Base-by-base conservation (phyloP, 345 rosid genomes). In the Dipteronia sinensis region DNA sequence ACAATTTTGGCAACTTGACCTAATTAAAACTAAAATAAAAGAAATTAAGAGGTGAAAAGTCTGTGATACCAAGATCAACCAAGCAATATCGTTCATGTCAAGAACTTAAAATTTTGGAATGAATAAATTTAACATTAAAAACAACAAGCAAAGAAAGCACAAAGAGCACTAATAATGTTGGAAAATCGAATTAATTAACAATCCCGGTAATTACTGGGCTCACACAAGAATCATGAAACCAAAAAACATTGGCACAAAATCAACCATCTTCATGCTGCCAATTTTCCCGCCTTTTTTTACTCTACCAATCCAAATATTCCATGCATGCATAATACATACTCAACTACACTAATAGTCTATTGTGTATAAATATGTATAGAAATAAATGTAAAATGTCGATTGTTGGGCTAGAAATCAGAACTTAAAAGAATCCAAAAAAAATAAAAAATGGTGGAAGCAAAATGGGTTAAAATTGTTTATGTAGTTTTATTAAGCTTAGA, bases 211-310 rank as follows among this genome's bases (percentile, higher is more conserved):
- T 11, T 44, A 25, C 76, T 25, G 29, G 59, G 69, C 4, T 73
- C 69, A 73, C 51, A 44, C 59, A 62, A 44, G 59, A 13, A 40
- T 63, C 69, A 25, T 73, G 76, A 62, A 12, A 53, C 19, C 1
- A 1, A 53, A 16, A 49, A 16, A 10, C n/a, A 2, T 53, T 3
- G 58, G 19, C 58, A 53, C 7, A 53, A 53, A 53, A 59, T 19
- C 22, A 62, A 73, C 56, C 38, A 27, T 42, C 69, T 62, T 62
- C 58, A 23, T 59, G 46, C 22, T 12, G 13, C 31, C 67, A 59
- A 40, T 20, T 22, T 62, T 23, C 44, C 23, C 16, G 25, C 58
- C 17, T 62, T 63, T 44, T 62, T 27, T 34, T 4, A 34, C 31
- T 16, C 38, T 3, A 2, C 8, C 1, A 42, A 15, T 23, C 56